Conservation (phyloP, 345 rosid species). For the Ceriops tagal region DNA sequence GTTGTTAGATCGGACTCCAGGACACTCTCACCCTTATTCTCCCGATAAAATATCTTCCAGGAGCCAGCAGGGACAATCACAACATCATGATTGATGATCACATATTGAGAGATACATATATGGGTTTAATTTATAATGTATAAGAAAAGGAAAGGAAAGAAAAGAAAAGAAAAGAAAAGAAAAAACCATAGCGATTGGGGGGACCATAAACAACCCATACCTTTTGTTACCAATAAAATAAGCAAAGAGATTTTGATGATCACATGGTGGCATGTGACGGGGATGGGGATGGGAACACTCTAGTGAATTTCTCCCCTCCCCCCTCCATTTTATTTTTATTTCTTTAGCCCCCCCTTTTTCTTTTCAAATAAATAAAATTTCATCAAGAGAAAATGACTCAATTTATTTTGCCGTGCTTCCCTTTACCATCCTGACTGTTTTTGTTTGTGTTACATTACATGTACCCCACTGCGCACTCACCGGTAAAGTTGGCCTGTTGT, state of each 20-base stretch:
- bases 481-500: slow-evolving; percentile 27
- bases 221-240: slow-evolving; percentile 28
- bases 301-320: slow-evolving; percentile 3
- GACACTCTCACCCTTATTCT: not conserved
- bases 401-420: not conserved
- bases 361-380: not conserved
- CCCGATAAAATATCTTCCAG: not conserved
- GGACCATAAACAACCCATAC: slow-evolving; percentile 57
- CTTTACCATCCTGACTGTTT: slow-evolving; percentile 9
- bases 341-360: not conserved
- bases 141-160: not conserved
- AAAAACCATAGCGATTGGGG: slow-evolving; percentile 26
- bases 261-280: slow-evolving; percentile 49
- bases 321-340: not conserved
- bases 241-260: slow-evolving; percentile 20
- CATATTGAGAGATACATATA: not conserved
- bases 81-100: slow-evolving; percentile 16
- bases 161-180: not conserved
- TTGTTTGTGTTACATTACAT: not conserved
- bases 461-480: slow-evolving; percentile 50
- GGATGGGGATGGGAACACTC: slow-evolving; percentile 28
- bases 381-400: not conserved
- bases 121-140: slow-evolving; percentile 22
- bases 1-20: not conserved
- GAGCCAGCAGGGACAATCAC: not conserved